Percentiles rank a stretch among this genome's conserved stretches.
phyloP scores from a whole-genome alignment of 1,139 yeast genomes.

The Taiozyma sp. region DNA sequence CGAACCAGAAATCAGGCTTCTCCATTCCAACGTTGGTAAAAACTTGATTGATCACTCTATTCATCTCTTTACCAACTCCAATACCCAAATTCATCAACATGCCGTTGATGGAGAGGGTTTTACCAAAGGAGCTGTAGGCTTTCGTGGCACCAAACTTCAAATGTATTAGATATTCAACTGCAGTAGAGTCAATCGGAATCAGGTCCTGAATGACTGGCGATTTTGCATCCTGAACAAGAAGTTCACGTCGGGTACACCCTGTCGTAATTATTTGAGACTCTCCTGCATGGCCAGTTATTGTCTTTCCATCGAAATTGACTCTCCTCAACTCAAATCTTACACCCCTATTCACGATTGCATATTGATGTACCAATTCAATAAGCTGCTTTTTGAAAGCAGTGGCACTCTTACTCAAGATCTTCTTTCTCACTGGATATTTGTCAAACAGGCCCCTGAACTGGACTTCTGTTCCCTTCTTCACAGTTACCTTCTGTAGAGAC shows the following conservation, averaged over 20 bases:
- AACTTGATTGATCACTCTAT: slow-evolving; percentile 18
- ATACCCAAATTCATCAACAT: slow-evolving; percentile 27
- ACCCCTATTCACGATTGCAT: slow-evolving; percentile 27
- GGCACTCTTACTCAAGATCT: slow-evolving; percentile 24
- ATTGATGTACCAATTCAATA: slow-evolving; percentile 25
- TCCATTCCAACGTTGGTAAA: slow-evolving; percentile 21
- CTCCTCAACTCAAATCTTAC: slow-evolving; percentile 27
- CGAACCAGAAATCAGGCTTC: slow-evolving; percentile 30
- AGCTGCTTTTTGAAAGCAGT: slow-evolving; percentile 16
- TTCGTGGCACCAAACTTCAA: neutral
- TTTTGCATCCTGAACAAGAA: neutral
- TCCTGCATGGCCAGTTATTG: neutral
- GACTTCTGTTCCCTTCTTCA: slow-evolving; percentile 33
- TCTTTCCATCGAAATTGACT: neutral
- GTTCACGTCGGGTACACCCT: neutral
- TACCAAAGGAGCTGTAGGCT: slow-evolving; percentile 3
- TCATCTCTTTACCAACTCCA: slow-evolving; percentile 26
- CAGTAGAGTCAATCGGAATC: neutral
- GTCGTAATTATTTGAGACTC: neutral
- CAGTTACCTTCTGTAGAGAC: slow-evolving; percentile 22
- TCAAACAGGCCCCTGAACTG: slow-evolving; percentile 28
- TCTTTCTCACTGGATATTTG: slow-evolving; percentile 32
- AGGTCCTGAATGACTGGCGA: neutral
- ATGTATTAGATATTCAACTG: neutral
- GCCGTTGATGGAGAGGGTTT: slow-evolving; percentile 29